Conservation (phyloP, 345 rosid species). For the Passiflora organensis region DNA sequence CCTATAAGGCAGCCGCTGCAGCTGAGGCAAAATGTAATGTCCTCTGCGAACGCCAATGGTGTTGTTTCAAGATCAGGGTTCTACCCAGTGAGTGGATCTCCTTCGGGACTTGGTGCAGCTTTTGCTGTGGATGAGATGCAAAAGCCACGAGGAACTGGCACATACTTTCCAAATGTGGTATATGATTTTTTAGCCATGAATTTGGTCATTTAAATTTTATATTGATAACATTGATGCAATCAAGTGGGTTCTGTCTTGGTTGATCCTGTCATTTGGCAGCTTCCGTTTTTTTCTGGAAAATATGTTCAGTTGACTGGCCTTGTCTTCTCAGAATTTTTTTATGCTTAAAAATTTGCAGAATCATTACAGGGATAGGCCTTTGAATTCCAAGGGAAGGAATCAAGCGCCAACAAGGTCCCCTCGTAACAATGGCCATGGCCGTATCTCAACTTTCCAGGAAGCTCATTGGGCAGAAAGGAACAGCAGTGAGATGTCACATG, state of each 20-base stretch:
- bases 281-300: slow-evolving; percentile 1
- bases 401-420: slow-evolving; percentile 55
- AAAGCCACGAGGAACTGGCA: slow-evolving; percentile 83
- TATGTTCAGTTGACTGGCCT: slow-evolving; percentile 12
- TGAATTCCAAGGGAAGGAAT: slow-evolving; percentile 43
- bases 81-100: slow-evolving; percentile 40
- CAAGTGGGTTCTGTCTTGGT: slow-evolving; percentile 12
- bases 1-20: slow-evolving; percentile 39
- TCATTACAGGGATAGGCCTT: slow-evolving; percentile 58
- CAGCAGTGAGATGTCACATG: slow-evolving; percentile 30
- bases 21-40: slow-evolving; percentile 31
- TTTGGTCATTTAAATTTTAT: slow-evolving; percentile 12
- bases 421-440: slow-evolving; percentile 48
- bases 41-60: slow-evolving; percentile 48
- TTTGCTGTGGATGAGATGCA: slow-evolving; percentile 60
- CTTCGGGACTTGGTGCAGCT: slow-evolving; percentile 37
- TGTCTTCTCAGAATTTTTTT: slow-evolving; percentile 14
- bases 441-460: slow-evolving; percentile 30
- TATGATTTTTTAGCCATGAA: slow-evolving; percentile 15
- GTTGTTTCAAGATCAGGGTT: slow-evolving; percentile 37
- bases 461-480: slow-evolving; percentile 39
- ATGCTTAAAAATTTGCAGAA: slow-evolving; percentile 45
- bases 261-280: slow-evolving; percentile 13
- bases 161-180: slow-evolving; percentile 74
- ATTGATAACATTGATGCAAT: slow-evolving; percentile 5